Conservation (phyloP, 345 rosid genomes). For the Rhodamnia argentea region DNA sequence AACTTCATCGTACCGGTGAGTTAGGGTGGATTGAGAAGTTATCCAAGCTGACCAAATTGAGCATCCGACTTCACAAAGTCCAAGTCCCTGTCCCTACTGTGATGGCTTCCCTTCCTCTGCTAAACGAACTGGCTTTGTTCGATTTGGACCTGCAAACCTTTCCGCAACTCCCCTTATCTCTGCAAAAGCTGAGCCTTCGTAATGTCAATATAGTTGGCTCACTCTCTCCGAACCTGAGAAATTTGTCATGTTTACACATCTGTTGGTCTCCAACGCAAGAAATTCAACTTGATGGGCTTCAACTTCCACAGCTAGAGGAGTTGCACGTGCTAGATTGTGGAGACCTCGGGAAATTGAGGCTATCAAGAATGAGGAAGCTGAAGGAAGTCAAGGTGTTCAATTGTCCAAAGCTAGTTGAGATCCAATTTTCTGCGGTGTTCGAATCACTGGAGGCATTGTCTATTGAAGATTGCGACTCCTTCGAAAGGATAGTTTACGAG, state of each 20-base stretch:
- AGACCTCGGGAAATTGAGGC: background rate
- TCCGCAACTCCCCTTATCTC: background rate
- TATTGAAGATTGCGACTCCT: accelerated
- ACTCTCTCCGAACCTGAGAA: background rate
- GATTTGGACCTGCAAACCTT: background rate
- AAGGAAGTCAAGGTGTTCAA: accelerated
- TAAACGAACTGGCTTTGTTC: background rate
- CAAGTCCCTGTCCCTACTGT: background rate
- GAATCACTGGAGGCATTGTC: background rate
- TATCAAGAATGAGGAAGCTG: background rate
- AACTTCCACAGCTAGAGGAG: background rate
- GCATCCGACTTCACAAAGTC: background rate
- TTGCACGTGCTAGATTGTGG: accelerated
- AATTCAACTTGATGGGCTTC: background rate
- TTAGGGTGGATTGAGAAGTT: background rate
- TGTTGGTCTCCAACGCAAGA: background rate
- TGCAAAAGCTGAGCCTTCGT: background rate
- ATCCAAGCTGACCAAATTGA: background rate
- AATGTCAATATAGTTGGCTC: background rate
- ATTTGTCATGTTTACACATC: background rate
- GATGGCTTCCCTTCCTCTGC: background rate
- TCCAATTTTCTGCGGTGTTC: background rate
- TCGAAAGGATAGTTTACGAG: background rate
- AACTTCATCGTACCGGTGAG: accelerated
- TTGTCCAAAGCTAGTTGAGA: background rate